Percentiles rank a stretch among this genome's conserved stretches.
These are phyloP conservation scores for Datura wrightii DNA, from an alignment of 257 asterid species.

Conservation along the genomic window DNA sequence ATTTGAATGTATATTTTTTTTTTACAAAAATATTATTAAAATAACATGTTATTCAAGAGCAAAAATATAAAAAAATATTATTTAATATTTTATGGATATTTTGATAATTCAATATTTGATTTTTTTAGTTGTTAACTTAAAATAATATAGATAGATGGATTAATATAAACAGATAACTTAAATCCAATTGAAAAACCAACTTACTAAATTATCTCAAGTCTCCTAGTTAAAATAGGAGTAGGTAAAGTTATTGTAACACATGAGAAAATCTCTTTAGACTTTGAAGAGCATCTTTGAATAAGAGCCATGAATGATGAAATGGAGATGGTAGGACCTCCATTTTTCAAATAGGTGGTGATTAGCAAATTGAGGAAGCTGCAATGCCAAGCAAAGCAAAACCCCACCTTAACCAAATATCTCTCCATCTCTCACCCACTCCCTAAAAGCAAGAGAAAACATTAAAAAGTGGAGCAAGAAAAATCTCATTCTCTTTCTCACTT, in stretches of 20 bases:
- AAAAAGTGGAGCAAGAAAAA: conserved; percentile 29
- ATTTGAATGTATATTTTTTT: too few relatives aligned
- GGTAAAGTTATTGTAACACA: conserved; percentile 27
- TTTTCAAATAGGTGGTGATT: conserved; percentile 41
- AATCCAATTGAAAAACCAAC: too few relatives aligned
- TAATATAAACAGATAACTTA: too few relatives aligned
- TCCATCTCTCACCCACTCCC: conserved; percentile 35
- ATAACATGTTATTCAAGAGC: too few relatives aligned
- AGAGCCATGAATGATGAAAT: conserved; percentile 31
- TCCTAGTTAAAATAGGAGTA: background rate
- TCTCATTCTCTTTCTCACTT: conserved; percentile 41
- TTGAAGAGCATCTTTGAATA: conserved; percentile 21
- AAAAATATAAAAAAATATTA: too few relatives aligned
- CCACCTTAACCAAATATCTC: conserved; percentile 48
- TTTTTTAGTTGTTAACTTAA: too few relatives aligned
- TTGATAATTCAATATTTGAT: too few relatives aligned
- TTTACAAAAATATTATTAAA: too few relatives aligned
- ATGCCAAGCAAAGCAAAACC: conserved; percentile 64
- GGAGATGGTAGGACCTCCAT: conserved; percentile 53
- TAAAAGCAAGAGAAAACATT: conserved; percentile 13
- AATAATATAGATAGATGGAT: too few relatives aligned
- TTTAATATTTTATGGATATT: too few relatives aligned
- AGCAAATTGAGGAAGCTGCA: conserved; percentile 56
- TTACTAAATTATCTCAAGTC: background rate
- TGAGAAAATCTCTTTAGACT: background rate